These are phyloP conservation scores for Colletotrichum destructivum DNA, from an alignment of 2,329 filamentous ascomycete species.

Conservation along the genomic window DNA sequence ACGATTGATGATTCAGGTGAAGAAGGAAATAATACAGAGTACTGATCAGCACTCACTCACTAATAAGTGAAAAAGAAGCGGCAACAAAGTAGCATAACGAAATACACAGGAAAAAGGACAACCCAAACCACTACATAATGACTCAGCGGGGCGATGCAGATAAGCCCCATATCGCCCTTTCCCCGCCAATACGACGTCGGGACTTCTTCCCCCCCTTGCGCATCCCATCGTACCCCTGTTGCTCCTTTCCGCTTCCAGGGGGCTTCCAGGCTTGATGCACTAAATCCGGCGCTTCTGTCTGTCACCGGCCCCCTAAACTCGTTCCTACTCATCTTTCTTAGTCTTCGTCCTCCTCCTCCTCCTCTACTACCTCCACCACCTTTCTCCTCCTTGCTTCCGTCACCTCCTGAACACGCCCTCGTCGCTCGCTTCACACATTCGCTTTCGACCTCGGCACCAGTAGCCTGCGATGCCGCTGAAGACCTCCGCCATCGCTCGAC, in stretches of 20 bases:
- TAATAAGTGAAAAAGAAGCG: too few relatives aligned
- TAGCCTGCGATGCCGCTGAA: background rate
- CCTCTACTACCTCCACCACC: background rate
- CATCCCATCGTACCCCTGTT: constrained; percentile 5
- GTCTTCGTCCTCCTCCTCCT: too few relatives aligned
- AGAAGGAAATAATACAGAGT: background rate
- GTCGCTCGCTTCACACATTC: background rate
- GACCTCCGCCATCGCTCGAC: background rate
- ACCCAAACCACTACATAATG: too few relatives aligned
- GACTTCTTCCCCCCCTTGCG: background rate
- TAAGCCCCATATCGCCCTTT: constrained; percentile 13
- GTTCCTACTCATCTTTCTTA: too few relatives aligned
- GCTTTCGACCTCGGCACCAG: background rate
- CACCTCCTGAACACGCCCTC: background rate
- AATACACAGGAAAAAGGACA: too few relatives aligned
- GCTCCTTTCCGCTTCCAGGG: constrained; percentile 26
- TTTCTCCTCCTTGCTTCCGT: background rate
- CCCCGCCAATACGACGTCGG: constrained; percentile 26
- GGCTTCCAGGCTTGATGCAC: constrained; percentile 22
- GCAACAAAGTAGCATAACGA: too few relatives aligned
- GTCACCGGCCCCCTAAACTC: constrained; percentile 18
- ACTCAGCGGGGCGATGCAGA: background rate
- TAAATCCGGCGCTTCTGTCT: constrained; percentile 31
- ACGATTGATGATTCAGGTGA: background rate
- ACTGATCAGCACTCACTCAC: too few relatives aligned